phyloP scores from a whole-genome alignment of 345 rosid genomes.

The Citrus glauca region DNA sequence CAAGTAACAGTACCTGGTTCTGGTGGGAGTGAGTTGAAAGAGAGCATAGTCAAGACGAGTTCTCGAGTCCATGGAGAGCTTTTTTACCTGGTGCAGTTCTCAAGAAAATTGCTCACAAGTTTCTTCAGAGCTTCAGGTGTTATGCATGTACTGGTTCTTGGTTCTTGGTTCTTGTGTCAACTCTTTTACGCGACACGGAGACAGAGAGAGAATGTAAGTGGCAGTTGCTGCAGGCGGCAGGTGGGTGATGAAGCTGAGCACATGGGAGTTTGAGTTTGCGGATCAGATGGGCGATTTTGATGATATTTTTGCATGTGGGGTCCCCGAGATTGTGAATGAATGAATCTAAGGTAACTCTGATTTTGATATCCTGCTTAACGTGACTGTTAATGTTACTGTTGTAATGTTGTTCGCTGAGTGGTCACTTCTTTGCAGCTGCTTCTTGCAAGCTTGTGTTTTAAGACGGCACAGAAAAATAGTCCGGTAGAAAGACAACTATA shows the following conservation, averaged over 20 bases:
- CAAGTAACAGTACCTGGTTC: constrained; percentile 68
- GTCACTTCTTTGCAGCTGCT: constrained; percentile 9
- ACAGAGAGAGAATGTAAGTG: neutral
- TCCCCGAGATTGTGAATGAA: neutral
- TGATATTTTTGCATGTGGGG: neutral
- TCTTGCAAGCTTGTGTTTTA: constrained; percentile 12
- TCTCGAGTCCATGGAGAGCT: constrained; percentile 64
- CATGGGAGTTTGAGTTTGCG: constrained; percentile 1
- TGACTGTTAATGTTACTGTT: neutral
- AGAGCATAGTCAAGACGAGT: constrained; percentile 79
- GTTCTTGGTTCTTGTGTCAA: neutral
- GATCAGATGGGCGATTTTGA: neutral
- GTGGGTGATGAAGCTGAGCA: constrained; percentile 10
- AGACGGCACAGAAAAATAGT: neutral
- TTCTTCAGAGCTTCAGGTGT: neutral
- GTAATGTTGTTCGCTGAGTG: constrained; percentile 24
- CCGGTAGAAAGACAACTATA: too few species aligned
- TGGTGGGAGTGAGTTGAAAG: constrained; percentile 96
- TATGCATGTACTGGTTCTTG: neutral
- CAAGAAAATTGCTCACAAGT: neutral
- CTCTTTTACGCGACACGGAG: neutral
- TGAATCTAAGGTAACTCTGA: constrained; percentile 15
- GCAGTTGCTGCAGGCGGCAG: neutral
- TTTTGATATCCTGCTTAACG: neutral
- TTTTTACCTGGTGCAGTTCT: neutral